These are phyloP conservation scores for Teratosphaeriaceae sp. DNA, from an alignment of 2,329 filamentous ascomycete species.

Conservation along the genomic window DNA sequence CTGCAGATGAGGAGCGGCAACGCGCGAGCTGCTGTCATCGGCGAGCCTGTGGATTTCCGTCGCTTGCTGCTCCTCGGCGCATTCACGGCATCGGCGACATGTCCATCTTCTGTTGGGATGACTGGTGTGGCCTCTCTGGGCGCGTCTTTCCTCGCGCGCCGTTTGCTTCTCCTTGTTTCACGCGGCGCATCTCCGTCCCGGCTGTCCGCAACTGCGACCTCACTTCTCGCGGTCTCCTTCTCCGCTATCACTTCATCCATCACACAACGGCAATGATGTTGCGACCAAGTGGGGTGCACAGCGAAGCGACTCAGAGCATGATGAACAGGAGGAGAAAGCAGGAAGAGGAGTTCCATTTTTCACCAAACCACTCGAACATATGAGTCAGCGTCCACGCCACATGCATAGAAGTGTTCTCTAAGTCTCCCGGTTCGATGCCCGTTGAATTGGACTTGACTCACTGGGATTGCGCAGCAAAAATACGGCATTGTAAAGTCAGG, in stretches of 20 bases:
- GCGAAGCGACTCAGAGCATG: too few species aligned
- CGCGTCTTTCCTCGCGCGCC: neutral
- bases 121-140: neutral
- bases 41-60: neutral
- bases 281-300: too few species aligned
- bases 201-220: neutral
- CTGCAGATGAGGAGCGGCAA: constrained; percentile 68
- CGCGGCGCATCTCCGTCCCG: too few species aligned
- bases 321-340: neutral
- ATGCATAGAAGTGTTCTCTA: too few species aligned
- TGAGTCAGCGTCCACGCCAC: neutral
- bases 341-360: neutral
- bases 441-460: too few species aligned
- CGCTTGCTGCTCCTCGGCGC: neutral
- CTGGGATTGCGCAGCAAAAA: too few species aligned
- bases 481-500: too few species aligned
- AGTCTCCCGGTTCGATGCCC: too few species aligned
- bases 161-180: neutral
- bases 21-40: constrained; percentile 24
- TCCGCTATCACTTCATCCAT: too few species aligned
- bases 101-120: neutral
- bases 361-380: neutral
- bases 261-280: too few species aligned
- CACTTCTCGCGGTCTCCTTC: neutral
- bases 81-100: neutral